phyloP scores from a whole-genome alignment of 768 basidiomycete species.

The Artomyces pyxidatus region DNA sequence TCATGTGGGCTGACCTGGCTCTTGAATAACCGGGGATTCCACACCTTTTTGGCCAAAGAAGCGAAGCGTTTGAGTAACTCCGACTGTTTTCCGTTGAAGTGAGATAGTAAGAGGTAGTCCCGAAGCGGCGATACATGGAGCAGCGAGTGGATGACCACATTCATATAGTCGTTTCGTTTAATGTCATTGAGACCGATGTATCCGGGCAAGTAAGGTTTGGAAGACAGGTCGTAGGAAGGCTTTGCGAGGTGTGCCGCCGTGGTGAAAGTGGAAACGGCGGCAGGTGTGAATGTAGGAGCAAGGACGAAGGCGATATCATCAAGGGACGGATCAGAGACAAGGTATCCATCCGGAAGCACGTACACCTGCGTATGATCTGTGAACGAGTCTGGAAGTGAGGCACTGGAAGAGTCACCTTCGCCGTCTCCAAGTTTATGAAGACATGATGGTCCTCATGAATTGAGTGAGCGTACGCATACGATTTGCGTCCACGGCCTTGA shows the following conservation, averaged over 20 bases:
- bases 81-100: conserved; percentile 64
- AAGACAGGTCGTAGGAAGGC: conserved; percentile 78
- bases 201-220: conserved; percentile 81
- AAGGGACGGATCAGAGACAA: conserved; percentile 91
- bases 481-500: conserved; percentile 89
- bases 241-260: conserved; percentile 53
- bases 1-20: conserved; percentile 99
- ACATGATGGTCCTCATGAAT: conserved; percentile 98
- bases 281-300: conserved; percentile 73
- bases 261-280: conserved; percentile 46
- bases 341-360: conserved; percentile 95
- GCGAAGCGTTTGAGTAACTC: conserved; percentile 89
- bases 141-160: conserved; percentile 90
- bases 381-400: background rate
- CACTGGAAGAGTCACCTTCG: conserved; percentile 50
- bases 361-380: conserved; percentile 92
- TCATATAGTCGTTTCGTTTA: conserved; percentile 95
- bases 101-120: conserved; percentile 75
- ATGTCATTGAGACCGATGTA: conserved; percentile 98
- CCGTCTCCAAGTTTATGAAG: conserved; percentile 91
- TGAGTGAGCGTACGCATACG: conserved; percentile 94
- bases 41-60: conserved; percentile 82
- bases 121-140: conserved; percentile 88
- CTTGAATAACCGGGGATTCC: conserved; percentile 96
- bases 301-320: conserved; percentile 92